Percentiles rank a stretch among this genome's conserved stretches.
These are phyloP conservation scores for Lyophyllum decastes DNA, from an alignment of 768 basidiomycete species.

Conservation along the genomic window DNA sequence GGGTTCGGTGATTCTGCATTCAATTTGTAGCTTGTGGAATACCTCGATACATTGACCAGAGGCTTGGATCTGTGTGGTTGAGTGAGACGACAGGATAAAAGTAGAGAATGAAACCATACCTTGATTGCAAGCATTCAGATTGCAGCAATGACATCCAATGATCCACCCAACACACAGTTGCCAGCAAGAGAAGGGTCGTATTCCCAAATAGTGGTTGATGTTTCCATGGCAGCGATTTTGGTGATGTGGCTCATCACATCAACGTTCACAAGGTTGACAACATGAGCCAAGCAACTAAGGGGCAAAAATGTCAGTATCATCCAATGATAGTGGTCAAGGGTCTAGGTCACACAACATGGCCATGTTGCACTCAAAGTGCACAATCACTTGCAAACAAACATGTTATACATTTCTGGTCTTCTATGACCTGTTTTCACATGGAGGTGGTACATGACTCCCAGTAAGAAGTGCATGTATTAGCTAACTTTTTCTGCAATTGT, in stretches of 20 bases:
- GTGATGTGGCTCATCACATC: slow-evolving; percentile 17
- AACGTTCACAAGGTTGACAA: not conserved
- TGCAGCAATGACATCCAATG: slow-evolving; percentile 28
- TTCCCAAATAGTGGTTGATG: slow-evolving; percentile 31
- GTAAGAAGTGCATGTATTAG: not conserved
- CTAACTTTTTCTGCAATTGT: not conserved
- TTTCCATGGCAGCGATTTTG: slow-evolving; percentile 24
- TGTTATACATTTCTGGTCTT: too few relatives aligned
- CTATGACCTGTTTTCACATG: too few relatives aligned
- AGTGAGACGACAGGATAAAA: not conserved
- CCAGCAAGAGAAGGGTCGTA: slow-evolving; percentile 23
- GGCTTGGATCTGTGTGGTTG: slow-evolving; percentile 19
- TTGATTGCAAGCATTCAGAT: slow-evolving; percentile 29
- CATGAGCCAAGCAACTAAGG: not conserved
- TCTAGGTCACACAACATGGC: too few relatives aligned
- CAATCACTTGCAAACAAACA: too few relatives aligned
- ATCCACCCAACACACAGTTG: slow-evolving; percentile 26
- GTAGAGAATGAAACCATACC: slow-evolving; percentile 15
- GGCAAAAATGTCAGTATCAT: not conserved
- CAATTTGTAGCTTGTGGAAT: slow-evolving; percentile 21
- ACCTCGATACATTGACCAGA: slow-evolving; percentile 22
- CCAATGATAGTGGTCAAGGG: too few relatives aligned
- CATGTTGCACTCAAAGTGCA: too few relatives aligned
- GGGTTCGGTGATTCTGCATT: slow-evolving; percentile 9
- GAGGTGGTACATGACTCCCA: not conserved